These are phyloP conservation scores for Quercus cerris DNA, from an alignment of 306 rosid species.

Conservation along the genomic window DNA sequence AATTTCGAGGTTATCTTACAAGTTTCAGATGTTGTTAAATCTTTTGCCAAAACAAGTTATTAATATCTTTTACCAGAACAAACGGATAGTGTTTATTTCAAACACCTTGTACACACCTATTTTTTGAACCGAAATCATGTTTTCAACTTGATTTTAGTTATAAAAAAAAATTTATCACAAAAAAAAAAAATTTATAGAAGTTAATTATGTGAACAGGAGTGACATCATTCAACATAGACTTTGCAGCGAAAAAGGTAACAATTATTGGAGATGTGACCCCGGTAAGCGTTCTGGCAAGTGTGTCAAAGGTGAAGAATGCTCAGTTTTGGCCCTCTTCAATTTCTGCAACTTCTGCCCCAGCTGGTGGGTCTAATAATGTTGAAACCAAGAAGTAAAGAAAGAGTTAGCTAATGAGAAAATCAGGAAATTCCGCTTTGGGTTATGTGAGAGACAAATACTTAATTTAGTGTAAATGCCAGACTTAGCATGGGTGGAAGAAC, in stretches of 20 bases:
- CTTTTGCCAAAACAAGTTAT: too few relatives aligned
- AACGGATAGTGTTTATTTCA: too few relatives aligned
- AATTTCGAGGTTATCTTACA: too few relatives aligned
- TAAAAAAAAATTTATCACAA: neutral
- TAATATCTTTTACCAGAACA: too few relatives aligned
- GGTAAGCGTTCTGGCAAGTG: conserved; percentile 61
- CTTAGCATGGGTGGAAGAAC: too few relatives aligned
- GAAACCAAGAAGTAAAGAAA: conserved; percentile 31
- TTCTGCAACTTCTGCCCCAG: conserved; percentile 20
- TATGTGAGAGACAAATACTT: conserved; percentile 23
- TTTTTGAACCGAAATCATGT: too few relatives aligned
- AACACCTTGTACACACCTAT: too few relatives aligned
- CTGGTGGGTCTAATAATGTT: conserved; percentile 18
- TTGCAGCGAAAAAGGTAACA: conserved; percentile 90
- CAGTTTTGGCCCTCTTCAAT: conserved; percentile 63
- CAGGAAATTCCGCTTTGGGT: conserved; percentile 3
- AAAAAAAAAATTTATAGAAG: neutral
- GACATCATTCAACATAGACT: conserved; percentile 78
- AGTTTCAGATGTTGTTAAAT: too few relatives aligned
- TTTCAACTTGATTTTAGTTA: too few relatives aligned
- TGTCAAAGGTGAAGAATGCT: conserved; percentile 90
- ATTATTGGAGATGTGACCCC: conserved; percentile 79
- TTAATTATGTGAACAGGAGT: conserved; percentile 57
- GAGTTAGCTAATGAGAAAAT: conserved; percentile 1
- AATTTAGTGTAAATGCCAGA: conserved; percentile 32